Evolutionary conservation across 2,329 filamentous ascomycete species (phyloP).

Genomic region (Nothophaeocryptopus gaeumannii): DNA sequence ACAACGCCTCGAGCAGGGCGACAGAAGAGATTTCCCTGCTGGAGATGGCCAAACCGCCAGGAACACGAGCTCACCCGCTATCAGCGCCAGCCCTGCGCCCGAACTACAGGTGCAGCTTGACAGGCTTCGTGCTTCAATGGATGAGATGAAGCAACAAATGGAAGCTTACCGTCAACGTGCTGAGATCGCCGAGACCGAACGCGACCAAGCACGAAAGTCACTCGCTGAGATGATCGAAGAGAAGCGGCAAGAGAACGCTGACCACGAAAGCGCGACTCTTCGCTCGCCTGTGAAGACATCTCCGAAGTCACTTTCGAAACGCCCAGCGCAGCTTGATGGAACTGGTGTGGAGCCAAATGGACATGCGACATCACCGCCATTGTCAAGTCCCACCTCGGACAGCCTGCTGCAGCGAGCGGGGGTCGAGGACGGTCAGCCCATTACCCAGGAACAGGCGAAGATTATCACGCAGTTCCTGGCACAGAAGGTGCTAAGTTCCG

Average conservation of each 20-base stretch:
- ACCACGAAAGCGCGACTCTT: slow-evolving; percentile 10
- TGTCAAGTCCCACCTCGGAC: slow-evolving; percentile 26
- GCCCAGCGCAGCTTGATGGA: slow-evolving; percentile 20
- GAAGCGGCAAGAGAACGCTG: slow-evolving; percentile 68
- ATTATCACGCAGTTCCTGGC: slow-evolving; percentile 30
- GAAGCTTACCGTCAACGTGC: slow-evolving; percentile 74
- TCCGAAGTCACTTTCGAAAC: slow-evolving; percentile 12
- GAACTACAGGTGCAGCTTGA: slow-evolving; percentile 71
- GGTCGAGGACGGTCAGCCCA: slow-evolving; percentile 32
- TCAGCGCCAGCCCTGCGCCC: slow-evolving; percentile 21
- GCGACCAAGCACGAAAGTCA: slow-evolving; percentile 67
- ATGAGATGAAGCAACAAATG: slow-evolving; percentile 74
- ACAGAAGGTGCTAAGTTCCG: slow-evolving; percentile 28
- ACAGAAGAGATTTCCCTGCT: slow-evolving; percentile 37
- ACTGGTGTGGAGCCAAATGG: slow-evolving; percentile 24
- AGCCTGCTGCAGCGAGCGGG: slow-evolving; percentile 32
- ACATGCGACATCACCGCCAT: slow-evolving; percentile 21
- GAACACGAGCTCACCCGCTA: slow-evolving; percentile 1
- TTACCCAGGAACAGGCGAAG: slow-evolving; percentile 35
- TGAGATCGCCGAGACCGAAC: slow-evolving; percentile 73
- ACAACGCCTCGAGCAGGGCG: slow-evolving; percentile 64
- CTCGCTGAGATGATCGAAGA: slow-evolving; percentile 85
- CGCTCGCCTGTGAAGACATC: slow-evolving; percentile 14
- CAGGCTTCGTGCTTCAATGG: slow-evolving; percentile 74
- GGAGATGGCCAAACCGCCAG: slow-evolving; percentile 18